Base-by-base conservation (phyloP, 805 yeast genomes). In the Candida sakaeoensis region DNA sequence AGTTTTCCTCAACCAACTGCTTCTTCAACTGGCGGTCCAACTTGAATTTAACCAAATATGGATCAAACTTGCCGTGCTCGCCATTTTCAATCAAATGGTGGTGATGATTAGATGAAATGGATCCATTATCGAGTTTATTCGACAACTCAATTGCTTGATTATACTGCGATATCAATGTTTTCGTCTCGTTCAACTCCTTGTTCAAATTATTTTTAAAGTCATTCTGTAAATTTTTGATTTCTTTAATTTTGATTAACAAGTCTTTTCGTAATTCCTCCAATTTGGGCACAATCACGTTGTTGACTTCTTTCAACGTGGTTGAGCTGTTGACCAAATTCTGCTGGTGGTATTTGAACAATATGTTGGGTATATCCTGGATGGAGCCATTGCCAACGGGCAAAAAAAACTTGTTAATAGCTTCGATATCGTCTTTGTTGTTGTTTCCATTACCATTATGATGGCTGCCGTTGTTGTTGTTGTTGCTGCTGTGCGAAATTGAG, bases 1-100 rank as follows among this genome's bases (percentile, higher is more conserved):
- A 84, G 60, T 83, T 84, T 59, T 91, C 97, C 61, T 88, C 96
- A 14, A 74, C 72, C 33, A 91, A 61, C 58, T 88, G 96, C 49
- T 74, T 76, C 51, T 75, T 81, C 53, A 93, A 77, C 59, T 84
- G 91, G 55, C 79, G 73, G 51, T 91, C 96, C 48, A 91, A 68
- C 29, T 71, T 63, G 31, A 79, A 65, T 58, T 85, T 86, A 34
- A 86, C 72, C 44, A 93, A 60, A 53, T 79, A 89, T 2, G 99
- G 98, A 58, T 91, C 99, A 50, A 78, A 47, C 72, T 77, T 12
- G 80, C 73, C 42, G 59, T 56, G 41, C 63, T 70, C 49, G 63
- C 59, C 32, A 21, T 43, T 46, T 23, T 36, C 39, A 2, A 24
- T 33, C 13, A 23, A 13, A 27, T 31, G 31, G 25, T 38, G 45